Evolutionary conservation across 345 rosid species (phyloP), one percentile per base, ranked within the genome.

Genomic region (Dipteronia dyeriana): DNA sequence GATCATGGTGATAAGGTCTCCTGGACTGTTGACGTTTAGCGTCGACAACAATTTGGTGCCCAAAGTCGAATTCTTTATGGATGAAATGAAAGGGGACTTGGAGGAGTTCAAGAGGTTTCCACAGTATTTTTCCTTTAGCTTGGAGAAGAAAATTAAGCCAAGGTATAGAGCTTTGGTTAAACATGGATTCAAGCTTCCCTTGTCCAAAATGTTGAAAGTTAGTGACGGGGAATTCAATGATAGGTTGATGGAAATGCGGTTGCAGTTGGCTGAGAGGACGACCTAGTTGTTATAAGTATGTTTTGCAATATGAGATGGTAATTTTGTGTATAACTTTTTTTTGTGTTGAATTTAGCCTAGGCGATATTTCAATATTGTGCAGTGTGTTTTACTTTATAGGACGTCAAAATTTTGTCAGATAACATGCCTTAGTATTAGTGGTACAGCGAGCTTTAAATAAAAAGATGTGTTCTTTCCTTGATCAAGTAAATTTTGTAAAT

Each of bases 101-200:
- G 75, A 11, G 78, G 98, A 93, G 77, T 38, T 95, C 17, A 87
- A 86, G 80, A 79, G 81, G 62, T 95, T 95, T 78, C 97, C 98
- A n/a, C 97, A 91, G 89, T 95, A 82, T 53, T 95, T 95, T 75
- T 89, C 92, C 0, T 95, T 91, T 81, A 95, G 98, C 81, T 87
- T 95, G 80, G 98, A 93, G 80, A 79, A 86, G 81, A 95, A 88
- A 91, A 95, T 95, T 43, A 92, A 82, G 84, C 97, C 97, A 1
- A 85, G 99, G 68, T 90, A 91, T 84, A 81, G 82, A 67, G 81
- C 87, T 89, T 77, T 95, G 81, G 85, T 76, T 29, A 85, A 88
- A 82, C 85, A 80, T 75, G 90, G 94, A 41, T 73, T 91, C 1
- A 75, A 75, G 76, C 80, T 91, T 80, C 91, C 94, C 0, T 75